Evolutionary conservation across 305 asterid genomes (phyloP), one percentile per base, ranked within the genome.

Genomic region (Fraxinus floribunda): DNA sequence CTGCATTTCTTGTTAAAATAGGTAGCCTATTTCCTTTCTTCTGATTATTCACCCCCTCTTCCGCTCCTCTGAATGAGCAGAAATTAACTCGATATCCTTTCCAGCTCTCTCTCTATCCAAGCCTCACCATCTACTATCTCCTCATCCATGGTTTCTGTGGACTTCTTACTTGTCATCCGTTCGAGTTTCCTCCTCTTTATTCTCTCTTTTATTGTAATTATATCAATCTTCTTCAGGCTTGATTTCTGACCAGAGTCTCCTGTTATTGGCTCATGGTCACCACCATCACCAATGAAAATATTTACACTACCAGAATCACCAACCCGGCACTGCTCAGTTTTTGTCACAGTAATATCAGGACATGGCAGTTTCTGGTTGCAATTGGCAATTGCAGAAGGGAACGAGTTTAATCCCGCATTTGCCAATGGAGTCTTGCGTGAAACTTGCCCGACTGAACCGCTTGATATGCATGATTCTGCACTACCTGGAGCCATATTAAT

Each of bases 51-150:
- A 32, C 20, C 34, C 15, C 24, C 77, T 57, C 46, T 49, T 72
- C 34, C 64, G 76, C 85, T 75, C 86, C 82, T 82, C 71, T 1
- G 86, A 60, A 76, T 57, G 4, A 34, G 82, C 72, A 78, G 83
- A 73, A 52, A 74, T 41, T 46, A 57, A 41, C 86, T 81, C 89
- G 38, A 88, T 85, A 66, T 91, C 93, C 44, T 83, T 89, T 92
- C 95, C 34, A 92, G 85, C 90, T 92, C 92, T 78, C 84, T 87
- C 85, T 89, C 91, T 29, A 89, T 89, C 95, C 92, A 91, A 78
- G 86, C 88, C 62, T 91, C 95, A 35, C 85, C 77, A 60, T 78
- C 86, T 35, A 32, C 75, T 1, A 77, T 80, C 83, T 86, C 88
- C 13, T 85, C 84, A 35, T 82, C 84, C 79, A 78, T 34, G 70